Evolutionary conservation across 164 flowering plant genomes (phyloP).

Genomic region (Dillenia turbinata): DNA sequence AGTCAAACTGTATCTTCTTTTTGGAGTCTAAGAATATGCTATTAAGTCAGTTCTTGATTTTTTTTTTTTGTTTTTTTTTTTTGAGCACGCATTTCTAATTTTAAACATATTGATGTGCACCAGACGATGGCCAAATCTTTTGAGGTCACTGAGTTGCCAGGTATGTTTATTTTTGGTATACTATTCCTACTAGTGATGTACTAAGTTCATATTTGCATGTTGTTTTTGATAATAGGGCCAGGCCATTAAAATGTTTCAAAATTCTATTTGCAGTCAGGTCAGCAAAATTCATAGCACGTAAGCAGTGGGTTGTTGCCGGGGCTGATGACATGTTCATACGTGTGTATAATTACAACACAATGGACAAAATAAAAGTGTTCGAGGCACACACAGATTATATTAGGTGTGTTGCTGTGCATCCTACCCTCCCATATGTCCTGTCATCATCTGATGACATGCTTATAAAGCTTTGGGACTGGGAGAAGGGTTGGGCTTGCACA

Average conservation of each 20-base stretch:
- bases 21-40: no score
- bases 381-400: conserved; percentile 94
- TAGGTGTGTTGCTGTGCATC: conserved; percentile 88
- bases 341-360: conserved; percentile 93
- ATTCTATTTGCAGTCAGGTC: conserved; percentile 66
- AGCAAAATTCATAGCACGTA: conserved; percentile 84
- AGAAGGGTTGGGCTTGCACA: conserved; percentile 84
- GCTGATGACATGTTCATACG: conserved; percentile 97
- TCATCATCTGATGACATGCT: conserved; percentile 97
- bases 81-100: conserved; percentile 3
- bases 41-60: no score
- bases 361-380: conserved; percentile 90
- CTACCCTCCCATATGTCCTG: conserved; percentile 80
- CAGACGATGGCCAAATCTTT: conserved; percentile 93
- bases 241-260: neutral
- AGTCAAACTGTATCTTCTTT: no score
- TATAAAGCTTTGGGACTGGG: conserved; percentile 98
- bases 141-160: conserved; percentile 94
- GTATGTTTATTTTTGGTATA: conserved; percentile 24
- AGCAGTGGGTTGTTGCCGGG: conserved; percentile 96
- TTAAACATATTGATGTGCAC: conserved; percentile 11
- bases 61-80: no score
- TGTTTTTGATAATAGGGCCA: no score
- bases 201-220: no score
- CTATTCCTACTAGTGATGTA: neutral